Percentiles rank a stretch among this genome's conserved stretches.
phyloP scores from a whole-genome alignment of 2,329 filamentous ascomycete species.

The Xylogone sp. region DNA sequence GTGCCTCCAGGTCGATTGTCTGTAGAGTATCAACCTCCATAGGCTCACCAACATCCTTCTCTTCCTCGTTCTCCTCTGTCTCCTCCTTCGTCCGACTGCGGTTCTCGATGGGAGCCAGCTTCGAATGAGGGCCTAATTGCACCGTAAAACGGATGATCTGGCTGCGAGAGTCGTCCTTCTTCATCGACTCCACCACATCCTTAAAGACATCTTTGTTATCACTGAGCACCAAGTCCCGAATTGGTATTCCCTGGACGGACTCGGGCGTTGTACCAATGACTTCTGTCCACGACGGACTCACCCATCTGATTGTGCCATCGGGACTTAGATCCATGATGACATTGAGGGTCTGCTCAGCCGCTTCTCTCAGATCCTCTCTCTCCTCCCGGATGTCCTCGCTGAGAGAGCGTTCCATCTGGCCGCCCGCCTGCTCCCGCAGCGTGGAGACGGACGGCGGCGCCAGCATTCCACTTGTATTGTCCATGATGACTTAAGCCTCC shows the following conservation, averaged over 20 bases:
- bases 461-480: conserved; percentile 21
- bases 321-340: conserved; percentile 92
- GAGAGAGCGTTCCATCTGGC: conserved; percentile 59
- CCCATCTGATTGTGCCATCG: conserved; percentile 89
- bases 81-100: conserved; percentile 18
- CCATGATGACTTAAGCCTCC: conserved; percentile 21
- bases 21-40: conserved; percentile 41
- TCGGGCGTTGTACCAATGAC: conserved; percentile 78
- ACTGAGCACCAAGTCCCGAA: conserved; percentile 74
- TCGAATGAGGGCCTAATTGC: conserved; percentile 64
- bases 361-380: conserved; percentile 88
- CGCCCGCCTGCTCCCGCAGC: conserved; percentile 23
- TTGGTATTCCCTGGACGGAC: conserved; percentile 69
- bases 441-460: conserved; percentile 26
- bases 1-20: conserved; percentile 80
- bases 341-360: conserved; percentile 93
- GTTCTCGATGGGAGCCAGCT: conserved; percentile 45
- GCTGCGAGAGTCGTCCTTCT: conserved; percentile 88
- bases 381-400: conserved; percentile 92
- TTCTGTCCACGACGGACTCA: conserved; percentile 93
- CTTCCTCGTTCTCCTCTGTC: conserved; percentile 18
- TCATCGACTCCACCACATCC: conserved; percentile 82
- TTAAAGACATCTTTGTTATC: conserved; percentile 78
- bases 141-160: conserved; percentile 82
- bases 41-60: conserved; percentile 27